phyloP scores from a whole-genome alignment of 129 eudicot genomes.

The Arctium lappa region DNA sequence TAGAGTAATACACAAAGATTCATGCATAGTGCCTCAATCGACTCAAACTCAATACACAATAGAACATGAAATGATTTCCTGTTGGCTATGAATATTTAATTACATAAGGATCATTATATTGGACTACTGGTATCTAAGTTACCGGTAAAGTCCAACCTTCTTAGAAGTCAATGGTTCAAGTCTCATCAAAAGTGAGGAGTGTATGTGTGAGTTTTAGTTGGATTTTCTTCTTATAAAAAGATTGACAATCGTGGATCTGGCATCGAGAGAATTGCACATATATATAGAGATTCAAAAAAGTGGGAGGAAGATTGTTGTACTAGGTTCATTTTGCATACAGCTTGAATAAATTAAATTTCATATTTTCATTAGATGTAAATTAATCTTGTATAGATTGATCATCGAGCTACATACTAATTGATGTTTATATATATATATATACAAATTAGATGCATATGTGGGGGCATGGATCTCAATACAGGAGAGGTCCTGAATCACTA shows the following conservation, averaged over 20 bases:
- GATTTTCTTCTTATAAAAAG: not conserved
- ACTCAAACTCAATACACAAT: not conserved
- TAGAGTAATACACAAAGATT: not conserved
- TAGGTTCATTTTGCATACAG: too few species aligned
- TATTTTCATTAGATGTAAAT: not conserved
- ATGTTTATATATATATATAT: not conserved
- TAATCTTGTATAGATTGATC: constrained; percentile 6
- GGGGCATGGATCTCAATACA: constrained; percentile 87
- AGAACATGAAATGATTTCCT: not conserved
- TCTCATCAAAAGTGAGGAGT: not conserved
- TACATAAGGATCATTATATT: too few species aligned
- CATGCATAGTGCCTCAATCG: not conserved
- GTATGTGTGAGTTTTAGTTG: not conserved
- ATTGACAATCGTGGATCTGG: not conserved
- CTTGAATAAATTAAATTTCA: too few species aligned
- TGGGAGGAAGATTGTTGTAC: not conserved
- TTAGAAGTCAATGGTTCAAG: not conserved
- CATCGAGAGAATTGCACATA: too few species aligned
- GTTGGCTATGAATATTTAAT: not conserved
- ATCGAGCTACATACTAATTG: not conserved
- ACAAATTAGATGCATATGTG: constrained; percentile 81
- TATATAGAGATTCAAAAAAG: not conserved
- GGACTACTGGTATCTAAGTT: not conserved
- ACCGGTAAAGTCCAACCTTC: too few species aligned
- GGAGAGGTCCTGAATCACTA: constrained; percentile 78